Evolutionary conservation across 2,329 filamentous ascomycete species (phyloP).

Genomic region (Nemania sp.): DNA sequence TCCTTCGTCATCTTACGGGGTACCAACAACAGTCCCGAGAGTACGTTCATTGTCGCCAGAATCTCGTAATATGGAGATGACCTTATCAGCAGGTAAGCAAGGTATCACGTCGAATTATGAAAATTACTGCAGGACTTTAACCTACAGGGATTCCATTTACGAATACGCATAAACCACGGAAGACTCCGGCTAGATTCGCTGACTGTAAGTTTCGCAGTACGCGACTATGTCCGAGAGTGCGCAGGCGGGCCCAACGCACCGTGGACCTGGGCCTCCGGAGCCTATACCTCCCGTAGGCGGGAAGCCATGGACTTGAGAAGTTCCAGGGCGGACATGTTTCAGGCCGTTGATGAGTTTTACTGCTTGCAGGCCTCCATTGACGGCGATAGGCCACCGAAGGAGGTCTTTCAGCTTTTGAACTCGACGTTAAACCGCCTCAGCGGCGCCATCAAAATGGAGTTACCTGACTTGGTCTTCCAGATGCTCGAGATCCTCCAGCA

Average conservation of each 20-base stretch:
- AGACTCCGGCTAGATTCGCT: background rate
- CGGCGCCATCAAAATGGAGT: slow-evolving; percentile 26
- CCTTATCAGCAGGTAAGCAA: slow-evolving; percentile 29
- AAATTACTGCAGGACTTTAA: background rate
- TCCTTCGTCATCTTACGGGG: slow-evolving; percentile 9
- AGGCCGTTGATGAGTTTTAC: slow-evolving; percentile 31
- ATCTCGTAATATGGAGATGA: slow-evolving; percentile 30
- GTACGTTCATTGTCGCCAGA: slow-evolving; percentile 28
- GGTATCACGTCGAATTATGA: background rate
- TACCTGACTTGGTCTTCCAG: slow-evolving; percentile 32
- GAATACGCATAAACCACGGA: background rate
- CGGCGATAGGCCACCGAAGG: slow-evolving; percentile 15
- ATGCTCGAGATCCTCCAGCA: slow-evolving; percentile 32
- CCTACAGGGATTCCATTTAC: background rate
- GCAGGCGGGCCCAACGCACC: slow-evolving; percentile 23
- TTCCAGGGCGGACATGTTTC: slow-evolving; percentile 26
- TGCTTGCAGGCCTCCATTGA: slow-evolving; percentile 30
- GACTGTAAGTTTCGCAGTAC: slow-evolving; percentile 18
- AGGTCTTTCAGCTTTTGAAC: slow-evolving; percentile 29
- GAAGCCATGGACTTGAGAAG: slow-evolving; percentile 8
- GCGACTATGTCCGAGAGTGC: slow-evolving; percentile 28
- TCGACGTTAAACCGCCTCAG: slow-evolving; percentile 30
- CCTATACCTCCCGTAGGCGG: slow-evolving; percentile 19
- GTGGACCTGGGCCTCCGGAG: slow-evolving; percentile 25
- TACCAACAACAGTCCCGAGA: slow-evolving; percentile 17